Evolutionary conservation across 1,284 basidiomycete genomes (phyloP).

Genomic region (Wallemia ichthyophaga): DNA sequence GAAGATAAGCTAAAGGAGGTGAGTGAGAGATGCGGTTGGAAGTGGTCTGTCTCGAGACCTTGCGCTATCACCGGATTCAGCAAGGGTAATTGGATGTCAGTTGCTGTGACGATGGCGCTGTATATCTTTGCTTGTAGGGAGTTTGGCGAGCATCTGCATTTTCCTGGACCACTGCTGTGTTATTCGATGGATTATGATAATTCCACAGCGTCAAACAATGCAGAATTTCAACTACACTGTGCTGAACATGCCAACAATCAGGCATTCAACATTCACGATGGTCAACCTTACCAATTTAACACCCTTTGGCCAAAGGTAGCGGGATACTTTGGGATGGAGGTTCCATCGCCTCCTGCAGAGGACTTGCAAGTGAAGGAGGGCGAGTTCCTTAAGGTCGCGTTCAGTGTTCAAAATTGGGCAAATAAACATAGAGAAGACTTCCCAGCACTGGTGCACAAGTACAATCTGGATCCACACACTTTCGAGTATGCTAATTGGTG

Average conservation of each 20-base stretch:
- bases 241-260: not conserved
- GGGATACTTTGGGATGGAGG: not conserved
- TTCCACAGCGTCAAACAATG: not conserved
- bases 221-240: not conserved
- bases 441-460: not conserved
- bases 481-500: not conserved
- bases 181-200: not conserved
- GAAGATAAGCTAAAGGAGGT: not conserved
- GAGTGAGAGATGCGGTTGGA: not conserved
- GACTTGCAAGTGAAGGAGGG: not conserved
- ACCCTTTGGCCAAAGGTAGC: not conserved
- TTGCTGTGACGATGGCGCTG: not conserved
- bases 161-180: not conserved
- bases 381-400: not conserved
- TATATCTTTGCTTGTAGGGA: not conserved
- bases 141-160: not conserved
- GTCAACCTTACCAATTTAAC: not conserved
- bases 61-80: not conserved
- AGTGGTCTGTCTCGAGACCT: not conserved
- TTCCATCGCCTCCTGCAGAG: not conserved
- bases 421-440: not conserved
- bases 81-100: not conserved
- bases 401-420: not conserved
- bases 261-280: not conserved
- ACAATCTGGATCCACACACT: not conserved